phyloP scores from a whole-genome alignment of 495 filamentous ascomycete genomes.

The Talaromyces nanjingensis region DNA sequence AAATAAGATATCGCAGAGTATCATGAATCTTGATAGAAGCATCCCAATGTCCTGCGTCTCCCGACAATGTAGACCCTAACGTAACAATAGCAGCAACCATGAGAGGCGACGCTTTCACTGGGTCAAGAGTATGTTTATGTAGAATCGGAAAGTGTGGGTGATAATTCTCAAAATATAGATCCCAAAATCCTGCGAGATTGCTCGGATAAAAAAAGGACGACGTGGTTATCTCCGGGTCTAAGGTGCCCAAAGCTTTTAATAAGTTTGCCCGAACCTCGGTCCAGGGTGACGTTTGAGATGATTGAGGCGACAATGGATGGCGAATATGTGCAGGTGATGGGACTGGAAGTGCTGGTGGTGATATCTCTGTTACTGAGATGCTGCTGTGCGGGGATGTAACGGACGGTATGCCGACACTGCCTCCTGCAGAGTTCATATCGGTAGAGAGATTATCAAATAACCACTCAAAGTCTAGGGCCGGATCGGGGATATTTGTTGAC shows the following conservation, averaged over 20 bases:
- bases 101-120: background rate
- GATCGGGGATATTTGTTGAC: conserved; percentile 10
- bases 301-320: background rate
- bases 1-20: conserved; percentile 6
- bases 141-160: conserved; percentile 17
- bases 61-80: background rate
- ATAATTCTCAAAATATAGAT: conserved; percentile 15
- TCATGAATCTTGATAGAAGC: background rate
- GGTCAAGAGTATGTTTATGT: conserved; percentile 9
- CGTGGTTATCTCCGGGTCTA: background rate
- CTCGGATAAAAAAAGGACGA: conserved; percentile 3
- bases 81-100: conserved; percentile 8
- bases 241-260: background rate
- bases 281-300: background rate
- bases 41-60: background rate
- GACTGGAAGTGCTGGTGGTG: conserved; percentile 8
- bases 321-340: conserved; percentile 8
- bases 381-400: conserved; percentile 9
- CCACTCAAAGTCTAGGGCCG: conserved; percentile 14
- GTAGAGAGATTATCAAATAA: conserved; percentile 13
- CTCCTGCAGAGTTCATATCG: conserved; percentile 5
- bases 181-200: conserved; percentile 10
- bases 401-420: background rate
- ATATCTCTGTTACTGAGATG: conserved; percentile 7
- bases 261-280: conserved; percentile 1